These are phyloP conservation scores for Populus nigra DNA, from an alignment of 345 rosid genomes.

Conservation along the genomic window DNA sequence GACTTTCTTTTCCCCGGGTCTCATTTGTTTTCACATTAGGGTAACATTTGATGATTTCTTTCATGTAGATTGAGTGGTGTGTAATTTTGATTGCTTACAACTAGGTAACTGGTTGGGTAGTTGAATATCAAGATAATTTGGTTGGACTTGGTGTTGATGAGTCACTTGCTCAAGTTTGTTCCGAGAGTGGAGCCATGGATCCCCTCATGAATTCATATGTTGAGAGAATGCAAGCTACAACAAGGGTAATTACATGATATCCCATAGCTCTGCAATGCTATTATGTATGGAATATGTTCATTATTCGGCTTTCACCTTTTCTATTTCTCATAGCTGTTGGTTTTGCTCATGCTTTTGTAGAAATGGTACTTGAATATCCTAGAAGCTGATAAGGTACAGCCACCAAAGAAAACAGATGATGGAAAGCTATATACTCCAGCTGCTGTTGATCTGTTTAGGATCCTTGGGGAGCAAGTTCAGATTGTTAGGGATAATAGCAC, in stretches of 20 bases:
- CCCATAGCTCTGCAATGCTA: neutral
- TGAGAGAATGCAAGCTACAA: constrained; percentile 99
- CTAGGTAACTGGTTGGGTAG: constrained; percentile 99
- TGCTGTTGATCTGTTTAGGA: constrained; percentile 98
- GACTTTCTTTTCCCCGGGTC: constrained; percentile 1
- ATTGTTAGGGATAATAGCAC: constrained; percentile 97
- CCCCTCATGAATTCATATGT: constrained; percentile 98
- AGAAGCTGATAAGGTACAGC: constrained; percentile 94
- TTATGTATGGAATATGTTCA: neutral
- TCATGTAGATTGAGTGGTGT: constrained; percentile 18
- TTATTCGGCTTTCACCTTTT: neutral
- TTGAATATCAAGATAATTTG: constrained; percentile 94
- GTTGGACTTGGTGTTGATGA: constrained; percentile 99
- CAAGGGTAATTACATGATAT: constrained; percentile 50
- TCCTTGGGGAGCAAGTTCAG: constrained; percentile 98
- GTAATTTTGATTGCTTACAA: constrained; percentile 26
- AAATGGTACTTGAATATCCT: constrained; percentile 98
- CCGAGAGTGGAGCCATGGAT: constrained; percentile 99
- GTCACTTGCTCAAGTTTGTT: constrained; percentile 97
- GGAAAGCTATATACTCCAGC: constrained; percentile 99
- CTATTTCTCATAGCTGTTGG: neutral
- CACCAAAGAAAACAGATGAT: constrained; percentile 97
- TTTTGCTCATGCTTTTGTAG: constrained; percentile 39
- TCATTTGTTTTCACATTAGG: constrained; percentile 6
- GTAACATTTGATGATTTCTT: neutral